Percentiles rank a stretch among this genome's conserved stretches.
phyloP scores from a whole-genome alignment of 768 basidiomycete species.

The Phanerochaete sordida region DNA sequence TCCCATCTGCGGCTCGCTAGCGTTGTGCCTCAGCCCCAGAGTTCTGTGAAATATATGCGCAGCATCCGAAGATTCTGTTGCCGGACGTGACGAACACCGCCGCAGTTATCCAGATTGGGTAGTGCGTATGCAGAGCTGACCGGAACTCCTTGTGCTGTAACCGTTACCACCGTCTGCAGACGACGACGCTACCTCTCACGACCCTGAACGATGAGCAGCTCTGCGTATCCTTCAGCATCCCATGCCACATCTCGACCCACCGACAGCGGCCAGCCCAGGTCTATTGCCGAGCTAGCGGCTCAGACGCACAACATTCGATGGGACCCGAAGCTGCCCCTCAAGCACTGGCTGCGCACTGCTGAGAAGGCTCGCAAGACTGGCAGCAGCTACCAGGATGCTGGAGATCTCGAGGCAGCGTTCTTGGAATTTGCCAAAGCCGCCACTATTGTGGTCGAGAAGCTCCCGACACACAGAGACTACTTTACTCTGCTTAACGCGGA shows the following conservation, averaged over 20 bases:
- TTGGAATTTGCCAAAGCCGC: conserved; percentile 70
- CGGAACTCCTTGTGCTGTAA: conserved; percentile 1
- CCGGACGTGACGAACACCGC: conserved; percentile 1
- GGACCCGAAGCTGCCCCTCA: conserved; percentile 58
- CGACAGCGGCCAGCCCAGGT: conserved; percentile 40
- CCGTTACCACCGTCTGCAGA: not conserved
- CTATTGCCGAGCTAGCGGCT: conserved; percentile 67
- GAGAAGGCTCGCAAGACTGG: conserved; percentile 60
- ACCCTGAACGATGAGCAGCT: not conserved
- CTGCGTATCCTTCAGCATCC: not conserved
- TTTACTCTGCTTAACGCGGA: conserved; percentile 45
- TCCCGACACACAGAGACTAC: conserved; percentile 74
- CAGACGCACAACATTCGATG: conserved; percentile 51
- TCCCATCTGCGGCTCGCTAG: not conserved
- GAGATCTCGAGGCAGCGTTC: conserved; percentile 70
- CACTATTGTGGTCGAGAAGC: conserved; percentile 72
- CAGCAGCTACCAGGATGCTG: conserved; percentile 40
- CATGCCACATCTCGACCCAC: not conserved
- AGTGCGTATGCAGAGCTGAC: conserved; percentile 5
- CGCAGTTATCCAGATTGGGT: conserved; percentile 13
- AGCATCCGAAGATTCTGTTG: not conserved
- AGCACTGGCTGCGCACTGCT: conserved; percentile 62
- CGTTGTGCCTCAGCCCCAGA: not conserved
- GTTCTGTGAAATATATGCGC: not conserved
- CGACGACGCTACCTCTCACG: not conserved